phyloP scores from a whole-genome alignment of 169 alveolate species.

The Eimeria acervulina region DNA sequence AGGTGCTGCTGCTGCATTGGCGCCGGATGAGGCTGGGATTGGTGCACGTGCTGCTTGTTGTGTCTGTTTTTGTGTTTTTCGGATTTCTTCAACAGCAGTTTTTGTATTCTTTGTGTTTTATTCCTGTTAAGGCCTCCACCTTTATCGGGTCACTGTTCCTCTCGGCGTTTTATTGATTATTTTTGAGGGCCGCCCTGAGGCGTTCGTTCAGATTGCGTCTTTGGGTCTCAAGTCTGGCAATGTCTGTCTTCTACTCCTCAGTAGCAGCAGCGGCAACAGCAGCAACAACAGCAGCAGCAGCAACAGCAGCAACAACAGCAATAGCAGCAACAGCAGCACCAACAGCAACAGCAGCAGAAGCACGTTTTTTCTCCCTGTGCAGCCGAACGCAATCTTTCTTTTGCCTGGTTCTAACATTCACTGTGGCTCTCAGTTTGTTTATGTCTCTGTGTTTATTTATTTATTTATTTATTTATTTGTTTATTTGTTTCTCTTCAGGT shows the following conservation, averaged over 20 bases:
- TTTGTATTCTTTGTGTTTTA: background rate
- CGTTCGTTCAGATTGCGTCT: conserved; percentile 87
- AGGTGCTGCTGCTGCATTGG: too few relatives aligned
- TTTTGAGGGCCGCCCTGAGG: conserved; percentile 90
- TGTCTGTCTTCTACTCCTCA: conserved; percentile 72
- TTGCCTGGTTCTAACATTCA: background rate
- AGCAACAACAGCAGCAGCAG: background rate
- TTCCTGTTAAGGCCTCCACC: conserved; percentile 74
- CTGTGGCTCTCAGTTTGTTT: too few relatives aligned
- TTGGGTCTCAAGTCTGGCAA: conserved; percentile 88
- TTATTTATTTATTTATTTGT: too few relatives aligned
- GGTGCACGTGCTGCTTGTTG: background rate
- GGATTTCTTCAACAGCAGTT: too few relatives aligned
- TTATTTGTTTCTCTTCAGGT: background rate
- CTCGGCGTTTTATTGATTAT: conserved; percentile 87
- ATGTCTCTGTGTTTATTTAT: too few relatives aligned
- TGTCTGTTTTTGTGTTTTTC: too few relatives aligned
- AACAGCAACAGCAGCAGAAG: background rate
- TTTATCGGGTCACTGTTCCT: conserved; percentile 87
- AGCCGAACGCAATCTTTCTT: background rate
- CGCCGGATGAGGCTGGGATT: too few relatives aligned
- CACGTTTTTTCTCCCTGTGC: background rate
- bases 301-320: conserved; percentile 16
- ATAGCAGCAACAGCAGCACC: conserved; percentile 79
- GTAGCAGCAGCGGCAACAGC: conserved; percentile 83